A percentile compares a stretch with the other conserved stretches of the same genome.
phyloP scores from a whole-genome alignment of 2,329 filamentous ascomycete species.

The Onygena corvina region DNA sequence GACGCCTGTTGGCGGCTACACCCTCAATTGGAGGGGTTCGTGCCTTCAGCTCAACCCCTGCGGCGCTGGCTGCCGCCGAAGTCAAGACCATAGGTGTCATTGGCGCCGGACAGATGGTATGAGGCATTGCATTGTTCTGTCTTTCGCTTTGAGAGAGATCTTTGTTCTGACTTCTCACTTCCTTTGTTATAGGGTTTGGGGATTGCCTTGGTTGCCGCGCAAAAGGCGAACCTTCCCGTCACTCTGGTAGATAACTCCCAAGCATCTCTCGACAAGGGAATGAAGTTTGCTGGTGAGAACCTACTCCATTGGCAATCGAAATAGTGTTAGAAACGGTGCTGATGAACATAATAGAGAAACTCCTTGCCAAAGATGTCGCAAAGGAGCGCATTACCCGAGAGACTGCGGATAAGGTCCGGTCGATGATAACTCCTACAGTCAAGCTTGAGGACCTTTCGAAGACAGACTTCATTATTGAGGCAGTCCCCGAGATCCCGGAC shows the following conservation, averaged over 20 bases:
- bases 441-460: slow-evolving; percentile 63
- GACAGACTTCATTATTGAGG: slow-evolving; percentile 97
- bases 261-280: slow-evolving; percentile 72
- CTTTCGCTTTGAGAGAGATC: not conserved
- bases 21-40: slow-evolving; percentile 32
- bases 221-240: slow-evolving; percentile 71
- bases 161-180: slow-evolving; percentile 6
- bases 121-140: not conserved
- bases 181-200: slow-evolving; percentile 61
- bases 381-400: slow-evolving; percentile 77
- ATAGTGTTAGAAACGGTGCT: not conserved
- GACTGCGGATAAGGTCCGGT: slow-evolving; percentile 61
- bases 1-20: slow-evolving; percentile 22
- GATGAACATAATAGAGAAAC: slow-evolving; percentile 53
- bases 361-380: slow-evolving; percentile 81
- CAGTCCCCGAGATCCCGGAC: slow-evolving; percentile 79
- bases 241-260: slow-evolving; percentile 75
- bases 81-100: slow-evolving; percentile 84
- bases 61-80: slow-evolving; percentile 50
- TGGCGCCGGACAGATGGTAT: slow-evolving; percentile 90
- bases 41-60: slow-evolving; percentile 57
- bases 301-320: not conserved
- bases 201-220: slow-evolving; percentile 86
- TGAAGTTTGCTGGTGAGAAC: slow-evolving; percentile 67
- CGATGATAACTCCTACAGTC: slow-evolving; percentile 57